Conservation (phyloP, 352 stramenopile genomes). For the Pythium vanterpoolii region DNA sequence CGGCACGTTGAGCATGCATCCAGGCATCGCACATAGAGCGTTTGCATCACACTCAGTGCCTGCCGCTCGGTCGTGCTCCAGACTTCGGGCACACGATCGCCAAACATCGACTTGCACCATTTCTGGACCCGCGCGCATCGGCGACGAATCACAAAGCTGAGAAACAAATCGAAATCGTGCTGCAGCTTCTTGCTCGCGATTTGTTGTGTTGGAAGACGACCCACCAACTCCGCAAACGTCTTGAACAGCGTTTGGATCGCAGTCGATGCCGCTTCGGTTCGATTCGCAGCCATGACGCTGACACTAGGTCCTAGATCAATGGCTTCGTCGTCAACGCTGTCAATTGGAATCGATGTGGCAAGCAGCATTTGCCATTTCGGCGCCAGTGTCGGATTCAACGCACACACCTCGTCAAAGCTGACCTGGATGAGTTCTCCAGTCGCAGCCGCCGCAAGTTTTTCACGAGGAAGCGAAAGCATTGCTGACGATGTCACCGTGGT, state of each 20-base stretch:
- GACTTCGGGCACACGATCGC: constrained; percentile 36
- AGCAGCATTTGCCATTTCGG: constrained; percentile 31
- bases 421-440: constrained; percentile 29
- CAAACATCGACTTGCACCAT: constrained; percentile 42
- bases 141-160: constrained; percentile 54
- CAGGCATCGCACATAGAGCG: constrained; percentile 55
- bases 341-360: constrained; percentile 23
- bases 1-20: constrained; percentile 47
- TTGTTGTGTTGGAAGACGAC: background rate
- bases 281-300: constrained; percentile 15
- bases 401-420: constrained; percentile 29
- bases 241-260: constrained; percentile 32
- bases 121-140: constrained; percentile 42
- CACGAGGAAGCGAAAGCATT: constrained; percentile 16
- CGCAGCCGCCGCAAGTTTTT: constrained; percentile 34
- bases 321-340: constrained; percentile 31
- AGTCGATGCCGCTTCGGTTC: constrained; percentile 15
- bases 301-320: constrained; percentile 50
- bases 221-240: constrained; percentile 28
- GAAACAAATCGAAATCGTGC: constrained; percentile 50
- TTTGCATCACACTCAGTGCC: constrained; percentile 38
- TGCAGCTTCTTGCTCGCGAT: constrained; percentile 17
- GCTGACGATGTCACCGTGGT: constrained; percentile 12
- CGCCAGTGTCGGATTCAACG: constrained; percentile 28
- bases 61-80: constrained; percentile 52